Evolutionary conservation across 1,284 basidiomycete species (phyloP), one percentile per base, ranked within the genome.

Genomic region (Leccinum fallax): DNA sequence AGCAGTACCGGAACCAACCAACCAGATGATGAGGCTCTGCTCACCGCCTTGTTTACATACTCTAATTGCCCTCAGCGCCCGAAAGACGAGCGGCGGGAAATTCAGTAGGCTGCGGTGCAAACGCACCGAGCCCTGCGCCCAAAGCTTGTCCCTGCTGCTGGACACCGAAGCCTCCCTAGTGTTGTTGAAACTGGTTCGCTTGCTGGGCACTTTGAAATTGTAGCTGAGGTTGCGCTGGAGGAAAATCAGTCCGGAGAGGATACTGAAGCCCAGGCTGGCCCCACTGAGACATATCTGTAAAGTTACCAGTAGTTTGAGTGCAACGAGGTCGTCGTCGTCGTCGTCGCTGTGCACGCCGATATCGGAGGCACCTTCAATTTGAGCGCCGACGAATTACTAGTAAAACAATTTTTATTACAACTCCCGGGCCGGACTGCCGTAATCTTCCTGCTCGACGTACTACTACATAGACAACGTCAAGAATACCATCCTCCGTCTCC

Each of bases 211-310:
- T 77, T 28, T 78, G 77, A 61, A 79, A 76, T 55, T 78, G 78
- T 57, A 78, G 79, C 21, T 75, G 79, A 61, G 78, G 82, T 66
- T 81, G 81, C 60, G 76, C 76, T 60, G 79, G 77, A 61, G 75
- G 74, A 65, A 79, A 88, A 55, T 89, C 87, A 2, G 86, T 87
- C 63, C 82, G 81, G 71, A 82, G 76, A 28, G 86, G 83, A 67
- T 84, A 85, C 69, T 85, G 83, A 60, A 72, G 87, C 34, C 86
- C 86, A 19, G 66, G 82, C 78, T 78, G 87, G 72, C 43, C 34
- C 19, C 28, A 51, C 38, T 26, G 43, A 21, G 26, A 32, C 32
- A 53, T 46, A 43, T 19, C 5, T 46, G 43, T 46, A 40, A 46
- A 15, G 16, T 19, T 53, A 46, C 30, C 30, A 30, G 30, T 10